These are phyloP conservation scores for Tetrahymena elliotti DNA, from an alignment of 73 alveolate genomes.

Conservation along the genomic window DNA sequence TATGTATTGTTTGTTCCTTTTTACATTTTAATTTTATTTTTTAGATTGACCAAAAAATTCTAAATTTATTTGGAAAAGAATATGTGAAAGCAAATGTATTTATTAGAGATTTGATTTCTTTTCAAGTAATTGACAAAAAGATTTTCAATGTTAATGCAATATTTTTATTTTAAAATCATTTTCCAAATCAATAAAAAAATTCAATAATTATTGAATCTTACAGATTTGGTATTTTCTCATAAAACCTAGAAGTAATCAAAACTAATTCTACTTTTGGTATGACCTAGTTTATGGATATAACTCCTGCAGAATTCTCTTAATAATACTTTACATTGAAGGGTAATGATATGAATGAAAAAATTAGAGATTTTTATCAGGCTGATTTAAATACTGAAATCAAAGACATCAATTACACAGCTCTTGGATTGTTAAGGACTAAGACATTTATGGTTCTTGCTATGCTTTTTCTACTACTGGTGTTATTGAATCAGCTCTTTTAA, in stretches of 20 bases:
- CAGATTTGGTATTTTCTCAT: conserved; percentile 34
- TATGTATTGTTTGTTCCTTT: too few relatives aligned
- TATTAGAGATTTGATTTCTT: too few relatives aligned
- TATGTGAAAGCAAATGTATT: neutral
- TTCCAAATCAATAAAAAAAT: neutral
- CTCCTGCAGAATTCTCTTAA: conserved; percentile 42
- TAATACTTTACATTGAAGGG: conserved; percentile 12
- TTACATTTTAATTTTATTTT: too few relatives aligned
- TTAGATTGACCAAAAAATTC: too few relatives aligned
- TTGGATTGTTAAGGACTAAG: conserved; percentile 56
- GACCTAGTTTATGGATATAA: conserved; percentile 39
- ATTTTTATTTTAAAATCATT: too few relatives aligned
- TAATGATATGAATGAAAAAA: neutral
- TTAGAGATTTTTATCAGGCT: neutral
- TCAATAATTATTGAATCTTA: conserved; percentile 1
- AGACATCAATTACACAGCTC: conserved; percentile 54
- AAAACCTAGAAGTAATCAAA: conserved; percentile 17
- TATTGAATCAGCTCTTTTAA: conserved; percentile 30
- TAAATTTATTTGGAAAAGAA: neutral
- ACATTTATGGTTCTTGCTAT: conserved; percentile 51
- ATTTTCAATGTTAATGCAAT: too few relatives aligned
- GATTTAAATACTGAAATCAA: neutral
- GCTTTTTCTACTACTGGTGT: conserved; percentile 59
- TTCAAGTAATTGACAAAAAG: too few relatives aligned
- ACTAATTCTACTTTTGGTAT: conserved; percentile 28